These are phyloP conservation scores for Xylariaceae sp. DNA, from an alignment of 2,329 filamentous ascomycete genomes.

Conservation along the genomic window DNA sequence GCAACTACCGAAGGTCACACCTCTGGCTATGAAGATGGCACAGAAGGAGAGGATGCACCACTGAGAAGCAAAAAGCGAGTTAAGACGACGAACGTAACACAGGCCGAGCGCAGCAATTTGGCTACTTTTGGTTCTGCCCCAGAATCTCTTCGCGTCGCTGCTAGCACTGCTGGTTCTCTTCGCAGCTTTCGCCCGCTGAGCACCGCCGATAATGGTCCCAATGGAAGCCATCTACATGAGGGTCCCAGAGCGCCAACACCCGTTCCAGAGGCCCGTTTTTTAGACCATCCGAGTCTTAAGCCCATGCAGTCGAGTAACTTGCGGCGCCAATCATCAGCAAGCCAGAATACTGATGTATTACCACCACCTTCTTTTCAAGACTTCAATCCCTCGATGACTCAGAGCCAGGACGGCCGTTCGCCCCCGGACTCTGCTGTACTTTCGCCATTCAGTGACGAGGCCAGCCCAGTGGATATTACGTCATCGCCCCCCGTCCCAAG, in stretches of 20 bases:
- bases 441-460: constrained; percentile 49
- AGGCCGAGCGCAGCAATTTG: constrained; percentile 67
- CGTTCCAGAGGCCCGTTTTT: constrained; percentile 50
- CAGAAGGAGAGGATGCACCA: constrained; percentile 54
- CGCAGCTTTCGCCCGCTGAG: constrained; percentile 75
- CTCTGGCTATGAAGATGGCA: constrained; percentile 67
- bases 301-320: constrained; percentile 43
- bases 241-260: constrained; percentile 75
- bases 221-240: constrained; percentile 59
- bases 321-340: constrained; percentile 57
- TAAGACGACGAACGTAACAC: constrained; percentile 54
- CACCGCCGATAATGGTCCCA: constrained; percentile 39
- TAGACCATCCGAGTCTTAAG: constrained; percentile 23
- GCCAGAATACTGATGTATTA: constrained; percentile 41
- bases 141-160: constrained; percentile 82
- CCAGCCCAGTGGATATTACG: constrained; percentile 77
- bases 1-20: constrained; percentile 56
- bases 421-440: constrained; percentile 48
- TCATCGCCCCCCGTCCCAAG: constrained; percentile 84
- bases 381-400: constrained; percentile 35
- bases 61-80: constrained; percentile 67
- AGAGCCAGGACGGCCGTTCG: constrained; percentile 48
- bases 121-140: constrained; percentile 67
- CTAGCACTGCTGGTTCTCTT: constrained; percentile 84
- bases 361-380: constrained; percentile 27